Base-by-base conservation (phyloP, 176 grass and related monocot genomes). In the Oryza nivara region DNA sequence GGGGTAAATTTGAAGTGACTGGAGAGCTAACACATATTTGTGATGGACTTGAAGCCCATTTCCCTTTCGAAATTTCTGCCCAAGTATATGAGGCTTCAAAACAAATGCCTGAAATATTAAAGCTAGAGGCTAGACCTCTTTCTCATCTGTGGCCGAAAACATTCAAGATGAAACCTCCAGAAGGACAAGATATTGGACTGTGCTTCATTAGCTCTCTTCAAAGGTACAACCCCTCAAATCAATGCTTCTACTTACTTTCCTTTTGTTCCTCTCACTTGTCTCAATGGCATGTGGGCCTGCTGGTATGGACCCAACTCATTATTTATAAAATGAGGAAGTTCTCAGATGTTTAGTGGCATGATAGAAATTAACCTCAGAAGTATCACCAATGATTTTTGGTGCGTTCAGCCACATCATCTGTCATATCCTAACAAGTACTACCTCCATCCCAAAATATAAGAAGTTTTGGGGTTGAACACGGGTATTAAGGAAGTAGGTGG, bases 1-100 rank as follows among this genome's bases (percentile, higher is more conserved):
- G 92, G 91, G 95, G 87, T 9, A 66, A 38, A 54, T 91, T 98
- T 84, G 82, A 88, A 87, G 86, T 95, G 14, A 80, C 83, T 70
- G 87, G 87, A 69, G 58, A 79, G 26, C 70, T 81, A 69, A 79
- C 20, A 63, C 85, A 92, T 38, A 75, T 34, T 52, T 85, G 84
- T 51, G 68, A 52, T 86, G 95, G 71, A 80, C 51, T 98, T 77
- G 82, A 92, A 86, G 92, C 82, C 5, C 85, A 87, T 78, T 89
- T 92, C 63, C 76, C 90, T 47, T 56, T 28, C 46, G 74, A 93
- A 74, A 56, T 89, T 44, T 86, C 13, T 68, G 1, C 19, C 19
- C 86, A 84, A 82, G 91, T 81, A 34, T 78, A 90, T 73, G 89
- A 93, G 85, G 84, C 87, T 72, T 82, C 79, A 65, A 93, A 83